These are phyloP conservation scores for Tubosaeta sp. DNA, from an alignment of 768 basidiomycete species.

Conservation along the genomic window DNA sequence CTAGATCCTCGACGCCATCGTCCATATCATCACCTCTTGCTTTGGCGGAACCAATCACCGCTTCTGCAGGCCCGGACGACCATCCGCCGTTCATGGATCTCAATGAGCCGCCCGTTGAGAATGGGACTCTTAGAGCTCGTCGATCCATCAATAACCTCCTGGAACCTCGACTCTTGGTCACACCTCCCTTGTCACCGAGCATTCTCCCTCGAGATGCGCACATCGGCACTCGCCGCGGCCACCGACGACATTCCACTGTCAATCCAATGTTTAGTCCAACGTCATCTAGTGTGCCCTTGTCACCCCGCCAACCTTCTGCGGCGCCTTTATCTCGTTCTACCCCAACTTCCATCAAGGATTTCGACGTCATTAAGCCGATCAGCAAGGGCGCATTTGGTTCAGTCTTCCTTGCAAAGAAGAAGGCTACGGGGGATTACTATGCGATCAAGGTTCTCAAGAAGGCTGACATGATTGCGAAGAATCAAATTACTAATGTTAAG, in stretches of 20 bases:
- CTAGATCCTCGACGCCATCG: slow-evolving; percentile 83
- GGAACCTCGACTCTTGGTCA: slow-evolving; percentile 61
- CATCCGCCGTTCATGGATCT: slow-evolving; percentile 62
- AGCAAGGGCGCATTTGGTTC: slow-evolving; percentile 98
- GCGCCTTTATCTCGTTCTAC: slow-evolving; percentile 75
- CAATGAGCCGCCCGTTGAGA: slow-evolving; percentile 43
- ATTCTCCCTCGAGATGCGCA: slow-evolving; percentile 50
- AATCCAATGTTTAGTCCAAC: slow-evolving; percentile 60
- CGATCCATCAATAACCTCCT: slow-evolving; percentile 64
- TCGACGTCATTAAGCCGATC: slow-evolving; percentile 99
- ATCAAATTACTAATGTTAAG: slow-evolving; percentile 99
- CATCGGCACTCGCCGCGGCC: slow-evolving; percentile 46
- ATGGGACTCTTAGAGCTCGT: slow-evolving; percentile 52
- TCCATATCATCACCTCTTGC: slow-evolving; percentile 86
- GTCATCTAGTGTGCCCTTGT: slow-evolving; percentile 53
- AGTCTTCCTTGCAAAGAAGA: slow-evolving; percentile 98
- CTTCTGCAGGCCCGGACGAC: slow-evolving; percentile 57
- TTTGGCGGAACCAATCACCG: slow-evolving; percentile 78
- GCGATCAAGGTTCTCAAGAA: slow-evolving; percentile 99
- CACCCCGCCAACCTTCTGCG: slow-evolving; percentile 79
- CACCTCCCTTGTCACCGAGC: slow-evolving; percentile 67
- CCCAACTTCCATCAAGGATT: slow-evolving; percentile 95
- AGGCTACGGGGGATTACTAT: slow-evolving; percentile 95
- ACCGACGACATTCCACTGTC: slow-evolving; percentile 70
- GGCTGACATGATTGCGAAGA: slow-evolving; percentile 99